phyloP scores from a whole-genome alignment of 2,329 filamentous ascomycete species.

The Neodidymelliopsis sp. region DNA sequence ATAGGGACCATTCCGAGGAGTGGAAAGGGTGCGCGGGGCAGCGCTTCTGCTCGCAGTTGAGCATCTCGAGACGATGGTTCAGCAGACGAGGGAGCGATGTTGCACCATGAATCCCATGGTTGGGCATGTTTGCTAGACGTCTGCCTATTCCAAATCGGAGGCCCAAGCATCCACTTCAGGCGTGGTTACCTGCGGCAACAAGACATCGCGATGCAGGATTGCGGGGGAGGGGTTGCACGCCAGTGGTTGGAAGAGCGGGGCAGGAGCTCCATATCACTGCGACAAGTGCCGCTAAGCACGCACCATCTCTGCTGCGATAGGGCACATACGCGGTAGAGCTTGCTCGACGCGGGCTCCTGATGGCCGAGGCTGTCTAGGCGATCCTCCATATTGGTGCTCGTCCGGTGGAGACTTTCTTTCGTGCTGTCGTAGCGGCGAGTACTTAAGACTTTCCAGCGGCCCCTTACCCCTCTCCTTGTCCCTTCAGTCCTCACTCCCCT shows the following conservation, averaged over 20 bases:
- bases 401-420: constrained; percentile 31
- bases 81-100: constrained; percentile 1
- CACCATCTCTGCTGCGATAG: constrained; percentile 29
- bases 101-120: constrained; percentile 6
- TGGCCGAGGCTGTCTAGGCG: constrained; percentile 41
- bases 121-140: constrained; percentile 13
- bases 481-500: constrained; percentile 18
- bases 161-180: constrained; percentile 15
- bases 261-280: constrained; percentile 29
- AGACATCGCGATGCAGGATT: constrained; percentile 20
- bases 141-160: constrained; percentile 25
- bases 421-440: constrained; percentile 36
- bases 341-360: constrained; percentile 37
- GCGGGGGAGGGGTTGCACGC: constrained; percentile 46
- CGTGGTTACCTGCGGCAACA: constrained; percentile 24
- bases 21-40: constrained; percentile 4
- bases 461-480: constrained; percentile 32
- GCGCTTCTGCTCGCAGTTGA: constrained; percentile 1
- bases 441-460: constrained; percentile 39
- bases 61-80: background rate
- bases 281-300: constrained; percentile 31
- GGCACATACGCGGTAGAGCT: constrained; percentile 21
- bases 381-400: constrained; percentile 22
- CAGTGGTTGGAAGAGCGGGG: constrained; percentile 42
- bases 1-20: constrained; percentile 14